phyloP scores from a whole-genome alignment of 73 alveolate genomes.

The Tetrahymena elliotti region DNA sequence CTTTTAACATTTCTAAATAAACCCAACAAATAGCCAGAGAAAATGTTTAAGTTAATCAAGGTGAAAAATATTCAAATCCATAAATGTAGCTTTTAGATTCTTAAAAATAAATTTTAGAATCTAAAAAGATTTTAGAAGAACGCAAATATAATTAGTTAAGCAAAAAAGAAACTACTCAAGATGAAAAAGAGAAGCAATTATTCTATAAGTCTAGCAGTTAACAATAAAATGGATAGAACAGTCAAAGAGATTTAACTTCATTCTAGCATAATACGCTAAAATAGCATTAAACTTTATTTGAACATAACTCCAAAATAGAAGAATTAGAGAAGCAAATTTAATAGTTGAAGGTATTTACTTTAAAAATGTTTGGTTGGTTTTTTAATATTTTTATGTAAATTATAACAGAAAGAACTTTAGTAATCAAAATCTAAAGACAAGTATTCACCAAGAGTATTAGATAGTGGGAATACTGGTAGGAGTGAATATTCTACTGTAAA shows the following conservation, averaged over 20 bases:
- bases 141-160: background rate
- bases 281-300: background rate
- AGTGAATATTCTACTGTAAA: background rate
- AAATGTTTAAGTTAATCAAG: background rate
- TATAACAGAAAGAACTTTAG: background rate
- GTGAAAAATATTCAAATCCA: background rate
- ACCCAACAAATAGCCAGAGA: background rate
- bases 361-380: background rate
- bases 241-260: background rate
- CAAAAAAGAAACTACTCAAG: background rate
- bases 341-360: background rate
- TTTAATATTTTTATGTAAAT: background rate
- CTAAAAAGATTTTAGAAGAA: background rate
- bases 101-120: background rate
- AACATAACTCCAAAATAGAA: background rate
- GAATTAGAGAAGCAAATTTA: background rate
- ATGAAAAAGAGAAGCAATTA: background rate
- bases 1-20: background rate
- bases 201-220: background rate
- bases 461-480: background rate
- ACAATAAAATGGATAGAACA: background rate
- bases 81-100: background rate
- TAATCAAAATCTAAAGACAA: background rate
- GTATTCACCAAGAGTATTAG: background rate
- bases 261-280: background rate